Base-by-base conservation (phyloP, 768 basidiomycete genomes). In the Suillus cothurnatus region DNA sequence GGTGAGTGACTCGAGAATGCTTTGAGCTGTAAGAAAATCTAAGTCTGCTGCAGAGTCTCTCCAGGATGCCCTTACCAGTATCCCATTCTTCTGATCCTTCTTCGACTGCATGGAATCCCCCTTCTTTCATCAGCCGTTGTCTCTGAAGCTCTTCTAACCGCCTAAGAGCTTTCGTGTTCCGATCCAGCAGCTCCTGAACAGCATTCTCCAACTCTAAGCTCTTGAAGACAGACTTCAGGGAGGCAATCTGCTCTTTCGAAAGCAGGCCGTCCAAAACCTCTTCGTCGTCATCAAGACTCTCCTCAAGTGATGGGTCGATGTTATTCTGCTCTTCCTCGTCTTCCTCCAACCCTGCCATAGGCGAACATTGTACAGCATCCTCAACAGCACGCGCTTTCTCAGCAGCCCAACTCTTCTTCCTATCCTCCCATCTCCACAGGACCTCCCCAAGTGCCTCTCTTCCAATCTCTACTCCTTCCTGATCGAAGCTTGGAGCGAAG, bases 71-170 rank as follows among this genome's bases (percentile, higher is more conserved):
- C 88, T 68, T 71, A 93, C 93, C 93, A 66, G 85, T 86, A 68
- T 92, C 88, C 90, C 90, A 93, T 74, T 95, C 93, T 74, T 93
- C 92, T 14, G 90, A 90, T 39, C 83, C 89, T 71, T 87, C 84
- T 72, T 87, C 83, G 4, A 87, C 86, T 61, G 80, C 80, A 39
- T 74, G 73, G 11, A 80, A 84, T 45, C 80, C 81, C 17, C 80
- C 81, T 28, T 81, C 81, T 14, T 77, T 75, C 19, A 80, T 80
- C 36, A 91, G 72, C 14, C 93, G 85, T 62, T 76, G 72, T 23
- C 77, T 78, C 71, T 94, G 93, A 57, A 94, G 79, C 68, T 86
- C 84, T 68, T 87, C 87, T 17, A 95, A 79, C 61, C 88, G 80
- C 61, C 78, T 73, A 56, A 95, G 77, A 4, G 93, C 92, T 32